Base-by-base conservation (phyloP, 208 protist genomes). In the Leishmania aethiopica region DNA sequence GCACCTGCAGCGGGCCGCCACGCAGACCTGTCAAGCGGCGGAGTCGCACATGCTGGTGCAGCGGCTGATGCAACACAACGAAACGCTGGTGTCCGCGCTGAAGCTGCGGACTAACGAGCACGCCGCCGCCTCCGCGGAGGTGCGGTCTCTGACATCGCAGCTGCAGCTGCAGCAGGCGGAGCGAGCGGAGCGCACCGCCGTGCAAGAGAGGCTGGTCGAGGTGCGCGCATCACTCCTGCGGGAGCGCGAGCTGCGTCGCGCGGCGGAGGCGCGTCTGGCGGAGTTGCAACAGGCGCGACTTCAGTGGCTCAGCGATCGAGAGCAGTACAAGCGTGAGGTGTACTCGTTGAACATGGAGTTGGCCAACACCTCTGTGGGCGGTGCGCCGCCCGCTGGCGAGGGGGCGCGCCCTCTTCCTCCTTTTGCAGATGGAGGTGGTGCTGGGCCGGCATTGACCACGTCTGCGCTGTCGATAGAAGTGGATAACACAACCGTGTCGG, bases 261-360 rank as follows among this genome's bases (percentile, higher is more conserved):
- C 4, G 0, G 83, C 78, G 28, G 83, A 86, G 59, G 67, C 55
- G 5, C 47, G 84, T 32, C 37, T 86, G 22, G 67, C 77, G 15
- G 70, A 79, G 40, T 22, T 83, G 55, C 75, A 59, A 25, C 74
- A 77, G 22, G 40, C 59, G 74, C 83, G 77, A 37, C 67, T 86
- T 13, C 72, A 75, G 57, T 79, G 62, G 74, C 35, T 67, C 7
- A 72, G 55, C 2, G 72, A 70, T 35, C 73, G 53, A 47, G 74
- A 82, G 74, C 35, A 64, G 1, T 72, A 77, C 51, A 66, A 75
- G 66, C n/a, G 83, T 47, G 83, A 86, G 83, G 83, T 86, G 64
- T 86, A 83, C 78, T 73, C 57, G 64, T 45, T 86, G 47, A 82
- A 86, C 67, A 82, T 86, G 83, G 83, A 86, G 67, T 69, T 82